Percentiles rank a stretch among this genome's conserved stretches.
Evolutionary conservation across 139 green algal genomes (phyloP).

Genomic region (Spirogloea muscicola): DNA sequence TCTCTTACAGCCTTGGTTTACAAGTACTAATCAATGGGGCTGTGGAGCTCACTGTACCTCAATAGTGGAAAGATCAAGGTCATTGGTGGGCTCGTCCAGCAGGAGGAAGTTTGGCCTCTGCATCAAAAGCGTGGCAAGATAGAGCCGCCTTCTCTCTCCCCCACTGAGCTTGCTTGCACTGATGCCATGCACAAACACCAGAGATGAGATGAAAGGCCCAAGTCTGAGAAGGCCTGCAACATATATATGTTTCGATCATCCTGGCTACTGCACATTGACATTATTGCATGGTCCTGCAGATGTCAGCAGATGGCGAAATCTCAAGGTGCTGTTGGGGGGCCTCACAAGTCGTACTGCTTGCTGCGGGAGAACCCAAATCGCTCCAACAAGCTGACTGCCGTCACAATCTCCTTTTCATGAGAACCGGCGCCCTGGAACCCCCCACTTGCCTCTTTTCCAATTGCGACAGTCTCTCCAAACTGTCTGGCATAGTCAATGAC

Average conservation of each 20-base stretch:
- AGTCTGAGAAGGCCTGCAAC: background rate
- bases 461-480: slow-evolving; percentile 45
- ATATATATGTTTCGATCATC: background rate
- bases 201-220: background rate
- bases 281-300: background rate
- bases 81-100: slow-evolving; percentile 61
- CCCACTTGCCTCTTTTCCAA: slow-evolving; percentile 47
- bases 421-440: slow-evolving; percentile 2
- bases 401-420: background rate
- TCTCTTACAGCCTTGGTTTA: background rate
- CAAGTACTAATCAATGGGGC: no score
- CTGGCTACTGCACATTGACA: background rate
- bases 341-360: slow-evolving; percentile 26
- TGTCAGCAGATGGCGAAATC: background rate
- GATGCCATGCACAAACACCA: background rate
- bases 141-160: slow-evolving; percentile 63
- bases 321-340: background rate
- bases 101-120: slow-evolving; percentile 65
- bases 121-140: slow-evolving; percentile 66
- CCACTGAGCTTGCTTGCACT: slow-evolving; percentile 56
- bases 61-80: slow-evolving; percentile 66
- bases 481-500: slow-evolving; percentile 61
- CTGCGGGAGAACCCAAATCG: background rate
- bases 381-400: slow-evolving; percentile 14
- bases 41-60: slow-evolving; percentile 62